phyloP scores from a whole-genome alignment of 129 eudicot species.

The Arctium lappa region DNA sequence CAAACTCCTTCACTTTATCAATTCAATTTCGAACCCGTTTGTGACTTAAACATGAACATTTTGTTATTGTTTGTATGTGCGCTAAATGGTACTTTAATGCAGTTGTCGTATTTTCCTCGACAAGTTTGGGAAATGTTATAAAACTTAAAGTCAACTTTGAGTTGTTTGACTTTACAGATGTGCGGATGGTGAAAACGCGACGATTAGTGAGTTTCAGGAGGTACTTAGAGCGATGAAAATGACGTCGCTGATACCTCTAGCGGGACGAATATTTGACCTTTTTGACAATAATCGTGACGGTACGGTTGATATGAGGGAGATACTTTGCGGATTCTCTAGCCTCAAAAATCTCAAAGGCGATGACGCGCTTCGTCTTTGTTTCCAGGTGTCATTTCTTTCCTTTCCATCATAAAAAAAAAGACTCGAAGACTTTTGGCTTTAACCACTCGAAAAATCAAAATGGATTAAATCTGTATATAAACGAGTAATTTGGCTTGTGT shows the following conservation, averaged over 20 bases:
- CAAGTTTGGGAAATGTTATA: not conserved
- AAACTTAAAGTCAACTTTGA: not conserved
- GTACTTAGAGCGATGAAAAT: constrained; percentile 74
- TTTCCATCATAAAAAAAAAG: not conserved
- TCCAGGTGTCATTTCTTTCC: constrained; percentile 45
- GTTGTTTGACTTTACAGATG: constrained; percentile 50
- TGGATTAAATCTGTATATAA: too few relatives aligned
- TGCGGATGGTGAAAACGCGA: constrained; percentile 74
- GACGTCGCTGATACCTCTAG: constrained; percentile 64
- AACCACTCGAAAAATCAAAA: too few relatives aligned
- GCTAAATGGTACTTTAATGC: not conserved
- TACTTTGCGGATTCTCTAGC: constrained; percentile 72
- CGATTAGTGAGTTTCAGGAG: constrained; percentile 55
- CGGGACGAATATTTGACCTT: constrained; percentile 65
- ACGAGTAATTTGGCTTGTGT: too few relatives aligned
- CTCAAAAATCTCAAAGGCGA: constrained; percentile 74
- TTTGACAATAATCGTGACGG: constrained; percentile 81
- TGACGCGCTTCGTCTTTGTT: constrained; percentile 79
- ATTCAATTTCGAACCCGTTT: not conserved
- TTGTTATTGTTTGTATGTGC: not conserved
- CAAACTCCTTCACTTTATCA: not conserved
- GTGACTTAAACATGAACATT: not conserved
- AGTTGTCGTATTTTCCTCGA: not conserved
- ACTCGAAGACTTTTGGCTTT: too few relatives aligned
- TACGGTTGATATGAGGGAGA: constrained; percentile 84